Base-by-base conservation (phyloP, 2,329 filamentous ascomycete genomes). In the Bretziella fagacearum region DNA sequence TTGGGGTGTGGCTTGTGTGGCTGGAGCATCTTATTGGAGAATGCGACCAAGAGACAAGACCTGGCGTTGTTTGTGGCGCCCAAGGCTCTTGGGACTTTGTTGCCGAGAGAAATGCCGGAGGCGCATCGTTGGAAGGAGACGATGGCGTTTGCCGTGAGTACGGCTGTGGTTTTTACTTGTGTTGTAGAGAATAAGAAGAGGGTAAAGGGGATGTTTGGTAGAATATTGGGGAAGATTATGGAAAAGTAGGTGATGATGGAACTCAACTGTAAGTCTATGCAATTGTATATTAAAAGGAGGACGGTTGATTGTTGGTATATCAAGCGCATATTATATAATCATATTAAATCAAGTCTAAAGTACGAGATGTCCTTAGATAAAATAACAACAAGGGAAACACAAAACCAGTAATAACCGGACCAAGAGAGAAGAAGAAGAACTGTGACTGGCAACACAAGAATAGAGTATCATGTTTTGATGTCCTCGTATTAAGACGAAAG, bases 21-120 rank as follows among this genome's bases (percentile, higher is more conserved):
- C 2, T 85, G 81, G 79, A 87, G 83, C 61, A 77, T 91, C 39
- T 65, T 93, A 39, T 62, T 85, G 29, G 85, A 93, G 62, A 67
- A 73, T 60, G 56, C 69, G 4, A 66, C 67, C 39, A 71, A 81
- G 52, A 68, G 80, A 48, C 78, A 81, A 56, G 84, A 93, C 57
- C 72, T 93, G 57, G 74, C 79, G 6, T 68, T 91, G 32, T 93
- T 93, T 58, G 84, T 91, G 36, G 76, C 81, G 17, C 85, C 85
- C 0, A 70, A 84, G 52, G 85, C 84, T 11, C 65, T 84, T 52
- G 82, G 81, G 6, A 84, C 81, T 0, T 59, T 87, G 51, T 62
- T 93, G 13, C 84, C 85, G 5, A 66, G 84, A 51, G 33, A 25
- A 3, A 26, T 47, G 11, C 17, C n/a, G 10, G 20, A 37, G 13